Conservation (phyloP, 2,329 filamentous ascomycete genomes). For the Simplicillium aogashimaense region DNA sequence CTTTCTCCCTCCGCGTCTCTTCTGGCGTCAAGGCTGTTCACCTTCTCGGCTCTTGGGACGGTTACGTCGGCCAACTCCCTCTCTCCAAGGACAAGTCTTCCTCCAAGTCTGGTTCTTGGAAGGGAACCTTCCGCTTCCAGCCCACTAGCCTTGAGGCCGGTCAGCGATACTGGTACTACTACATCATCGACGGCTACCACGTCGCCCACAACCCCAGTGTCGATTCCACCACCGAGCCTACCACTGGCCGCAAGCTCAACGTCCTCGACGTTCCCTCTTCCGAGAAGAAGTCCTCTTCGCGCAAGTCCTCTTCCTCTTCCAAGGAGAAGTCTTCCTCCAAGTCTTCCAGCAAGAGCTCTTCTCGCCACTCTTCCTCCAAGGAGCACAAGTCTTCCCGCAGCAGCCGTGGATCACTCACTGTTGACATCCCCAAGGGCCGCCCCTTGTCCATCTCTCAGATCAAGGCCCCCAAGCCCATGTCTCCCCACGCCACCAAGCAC, state of each 20-base stretch:
- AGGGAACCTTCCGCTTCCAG: conserved; percentile 94
- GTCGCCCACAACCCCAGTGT: conserved; percentile 92
- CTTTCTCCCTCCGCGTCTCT: conserved; percentile 92
- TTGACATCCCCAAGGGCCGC: conserved; percentile 78
- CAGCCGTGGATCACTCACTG: conserved; percentile 38
- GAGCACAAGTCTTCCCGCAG: conserved; percentile 29
- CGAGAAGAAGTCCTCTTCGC: conserved; percentile 29
- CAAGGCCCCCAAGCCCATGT: conserved; percentile 79
- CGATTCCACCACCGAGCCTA: conserved; percentile 84
- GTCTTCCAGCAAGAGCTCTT: conserved; percentile 26
- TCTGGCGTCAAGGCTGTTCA: conserved; percentile 96
- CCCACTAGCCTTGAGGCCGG: conserved; percentile 76
- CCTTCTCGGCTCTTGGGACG: conserved; percentile 96
- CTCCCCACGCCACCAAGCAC: conserved; percentile 77
- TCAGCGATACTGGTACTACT: conserved; percentile 99
- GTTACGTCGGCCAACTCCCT: conserved; percentile 88
- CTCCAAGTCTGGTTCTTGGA: conserved; percentile 85
- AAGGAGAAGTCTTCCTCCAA: conserved; percentile 23
- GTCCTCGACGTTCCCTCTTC: conserved; percentile 77
- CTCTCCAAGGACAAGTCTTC: conserved; percentile 79
- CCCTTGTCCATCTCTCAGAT: conserved; percentile 84
- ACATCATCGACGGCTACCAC: conserved; percentile 99
- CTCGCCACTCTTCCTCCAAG: conserved; percentile 26
- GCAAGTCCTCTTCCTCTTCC: conserved; percentile 33
- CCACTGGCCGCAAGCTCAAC: conserved; percentile 93